Base-by-base conservation (phyloP, 2,329 filamentous ascomycete species). In the Aureobasidium sp. region DNA sequence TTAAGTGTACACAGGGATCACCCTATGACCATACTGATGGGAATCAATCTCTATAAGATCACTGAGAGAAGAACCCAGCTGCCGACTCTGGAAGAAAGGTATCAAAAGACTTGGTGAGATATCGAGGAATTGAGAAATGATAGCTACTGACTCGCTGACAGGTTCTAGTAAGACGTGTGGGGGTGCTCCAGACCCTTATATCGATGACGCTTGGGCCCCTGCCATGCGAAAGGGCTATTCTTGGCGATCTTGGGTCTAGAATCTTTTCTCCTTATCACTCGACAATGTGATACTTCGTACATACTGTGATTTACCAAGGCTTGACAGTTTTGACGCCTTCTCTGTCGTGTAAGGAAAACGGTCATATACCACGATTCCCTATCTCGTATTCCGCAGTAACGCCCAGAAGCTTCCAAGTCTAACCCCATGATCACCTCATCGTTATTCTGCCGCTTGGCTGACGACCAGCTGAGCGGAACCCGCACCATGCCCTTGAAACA, bases 121-220 rank as follows among this genome's bases (percentile, higher is more conserved):
- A 26, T 43, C 24, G 9, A 43, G 29, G 37, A 26, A 55, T 24
- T 26, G 37, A 44, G 52, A 34, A 56, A 56, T 44, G 48, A 26
- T 32, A 46, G 26, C 37, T 39, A 44, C 52, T 56, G 52, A 56
- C 52, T 56, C 52, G 52, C 34, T 56, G 37, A 44, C 37, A 44
- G 8, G 5, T 13, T 27, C 17, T 5, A 32, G 17, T 26, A 51
- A 20, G 26, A 20, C n/a, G 52, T 55, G 20, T 20, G 20, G 52
- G 52, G 52, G 52, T 55, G 52, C 52, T 36, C 29, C 39, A 44
- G 24, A 41, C 17, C 39, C 34, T 56, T 56, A 17, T 56, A 37
- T 34, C 27, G 12, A 34, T 56, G 34, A 29, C 52, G 52, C 52
- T 56, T 44, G 39, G 52, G 44, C 52, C 52, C 27, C 29, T 12